Evolutionary conservation across 139 green algal genomes (phyloP), one percentile per base, ranked within the genome.

Genomic region (Picochlorum sp.): DNA sequence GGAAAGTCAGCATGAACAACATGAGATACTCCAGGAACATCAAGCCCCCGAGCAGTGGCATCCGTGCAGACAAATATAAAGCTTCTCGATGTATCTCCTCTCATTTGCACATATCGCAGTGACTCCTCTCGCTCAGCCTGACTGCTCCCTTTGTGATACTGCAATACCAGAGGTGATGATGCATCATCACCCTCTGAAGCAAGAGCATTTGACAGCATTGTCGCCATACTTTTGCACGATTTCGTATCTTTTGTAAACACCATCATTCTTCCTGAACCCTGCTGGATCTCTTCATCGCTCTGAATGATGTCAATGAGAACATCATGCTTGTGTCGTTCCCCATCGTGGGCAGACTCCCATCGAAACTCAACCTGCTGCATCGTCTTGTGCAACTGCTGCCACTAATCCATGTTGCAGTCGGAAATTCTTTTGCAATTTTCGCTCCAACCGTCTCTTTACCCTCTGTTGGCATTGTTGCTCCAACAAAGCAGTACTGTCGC

Each of bases 1-100:
- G 92, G 92, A 81, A 97, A 98, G 63, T 96, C 86, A 6, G 88
- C 88, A 80, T 95, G 87, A 14, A 96, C 66, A 7, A 95, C 84
- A 62, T 96, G 88, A 4, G 75, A 83, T 24, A 95, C 76, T 24
- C 74, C 62, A 8, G 77, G 81, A 18, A 98, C 82, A 71, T 98
- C 92, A 3, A 98, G 71, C 3, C 92, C 92, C 1, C 92, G 70
- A 2, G 92, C 83, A 20, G 91, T 90, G 7, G 89, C 83, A 65
- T 98, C 92, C 2, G 92, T 98, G 73, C 87, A 92, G 47, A 98
- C 91, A 79, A 98, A 74, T 10, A 97, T 79, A 9, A 62, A 67
- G 13, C 13, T 32, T 21, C 21, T 38, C 13, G 34, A 41, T 4
- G 15, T 4, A 15, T 34, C 8, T 41, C 7, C 51, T 34, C 34